These are phyloP conservation scores for Beauveria australis DNA, from an alignment of 2,329 filamentous ascomycete genomes.

Conservation along the genomic window DNA sequence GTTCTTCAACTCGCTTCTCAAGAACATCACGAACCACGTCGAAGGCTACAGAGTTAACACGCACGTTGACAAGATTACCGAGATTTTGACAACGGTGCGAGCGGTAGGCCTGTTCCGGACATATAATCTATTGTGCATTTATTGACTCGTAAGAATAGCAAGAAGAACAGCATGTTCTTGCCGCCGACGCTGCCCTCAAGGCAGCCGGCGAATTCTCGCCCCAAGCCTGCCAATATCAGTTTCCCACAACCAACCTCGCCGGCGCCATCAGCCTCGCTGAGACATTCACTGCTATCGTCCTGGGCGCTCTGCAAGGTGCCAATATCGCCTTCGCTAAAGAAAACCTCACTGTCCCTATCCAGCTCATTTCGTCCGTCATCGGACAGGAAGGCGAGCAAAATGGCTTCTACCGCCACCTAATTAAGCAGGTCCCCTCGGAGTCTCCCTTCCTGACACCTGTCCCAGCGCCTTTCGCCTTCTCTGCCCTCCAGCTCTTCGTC, in stretches of 20 bases:
- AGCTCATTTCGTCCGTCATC: constrained; percentile 51
- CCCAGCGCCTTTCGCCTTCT: constrained; percentile 56
- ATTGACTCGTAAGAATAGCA: constrained; percentile 33
- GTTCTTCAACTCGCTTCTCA: constrained; percentile 56
- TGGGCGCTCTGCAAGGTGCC: constrained; percentile 61
- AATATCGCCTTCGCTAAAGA: constrained; percentile 46
- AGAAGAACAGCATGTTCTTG: constrained; percentile 59
- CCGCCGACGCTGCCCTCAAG: constrained; percentile 48
- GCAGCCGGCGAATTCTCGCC: constrained; percentile 46
- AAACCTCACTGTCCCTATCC: constrained; percentile 46
- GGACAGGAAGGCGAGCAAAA: constrained; percentile 70
- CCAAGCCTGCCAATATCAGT: constrained; percentile 55
- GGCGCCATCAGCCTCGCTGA: constrained; percentile 52
- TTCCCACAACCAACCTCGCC: constrained; percentile 49
- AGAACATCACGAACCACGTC: constrained; percentile 53
- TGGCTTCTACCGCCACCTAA: constrained; percentile 56
- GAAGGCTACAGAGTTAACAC: constrained; percentile 37
- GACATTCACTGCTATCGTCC: constrained; percentile 60
- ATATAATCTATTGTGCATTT: background rate
- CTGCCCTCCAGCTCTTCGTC: constrained; percentile 52
- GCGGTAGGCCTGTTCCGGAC: constrained; percentile 29
- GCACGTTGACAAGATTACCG: constrained; percentile 34
- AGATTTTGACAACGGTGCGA: constrained; percentile 40
- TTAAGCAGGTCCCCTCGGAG: constrained; percentile 49
- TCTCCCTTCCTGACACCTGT: constrained; percentile 60